Evolutionary conservation across 192 early-diverging fungal genomes (phyloP).

Genomic region (Chytriomyces sp.): DNA sequence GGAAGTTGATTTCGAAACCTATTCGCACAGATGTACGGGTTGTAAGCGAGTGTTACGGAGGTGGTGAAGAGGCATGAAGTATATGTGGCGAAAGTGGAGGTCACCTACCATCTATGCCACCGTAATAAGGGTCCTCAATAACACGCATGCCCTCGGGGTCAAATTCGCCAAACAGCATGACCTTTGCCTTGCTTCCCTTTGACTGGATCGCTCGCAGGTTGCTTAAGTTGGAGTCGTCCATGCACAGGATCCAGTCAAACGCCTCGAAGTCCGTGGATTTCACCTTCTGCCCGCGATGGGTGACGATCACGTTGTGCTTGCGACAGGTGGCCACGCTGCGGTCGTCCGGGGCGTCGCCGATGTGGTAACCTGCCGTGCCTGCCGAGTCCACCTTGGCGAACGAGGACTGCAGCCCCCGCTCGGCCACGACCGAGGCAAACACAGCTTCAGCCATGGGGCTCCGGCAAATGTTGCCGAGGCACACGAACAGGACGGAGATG

Average conservation of each 20-base stretch:
- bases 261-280: constrained; percentile 59
- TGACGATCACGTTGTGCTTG: constrained; percentile 72
- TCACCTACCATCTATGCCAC: constrained; percentile 51
- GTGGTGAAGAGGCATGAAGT: neutral
- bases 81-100: too few species aligned
- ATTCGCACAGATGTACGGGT: too few species aligned
- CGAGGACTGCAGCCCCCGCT: constrained; percentile 50
- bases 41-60: constrained; percentile 74
- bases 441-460: constrained; percentile 94
- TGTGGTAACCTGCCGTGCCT: constrained; percentile 85
- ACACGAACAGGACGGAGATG: constrained; percentile 50
- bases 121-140: constrained; percentile 79
- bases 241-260: constrained; percentile 89
- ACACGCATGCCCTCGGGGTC: constrained; percentile 73
- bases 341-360: constrained; percentile 70
- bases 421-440: constrained; percentile 71
- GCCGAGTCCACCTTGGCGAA: constrained; percentile 80
- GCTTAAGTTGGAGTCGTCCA: constrained; percentile 81
- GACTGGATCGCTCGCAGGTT: constrained; percentile 58
- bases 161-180: constrained; percentile 78
- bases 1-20: constrained; percentile 79
- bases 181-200: constrained; percentile 27
- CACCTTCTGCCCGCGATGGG: constrained; percentile 75
- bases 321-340: constrained; percentile 70
- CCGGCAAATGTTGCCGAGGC: constrained; percentile 84